These are phyloP conservation scores for Talaromyces marneffei DNA, from an alignment of 2,329 filamentous ascomycete species.

Conservation along the genomic window DNA sequence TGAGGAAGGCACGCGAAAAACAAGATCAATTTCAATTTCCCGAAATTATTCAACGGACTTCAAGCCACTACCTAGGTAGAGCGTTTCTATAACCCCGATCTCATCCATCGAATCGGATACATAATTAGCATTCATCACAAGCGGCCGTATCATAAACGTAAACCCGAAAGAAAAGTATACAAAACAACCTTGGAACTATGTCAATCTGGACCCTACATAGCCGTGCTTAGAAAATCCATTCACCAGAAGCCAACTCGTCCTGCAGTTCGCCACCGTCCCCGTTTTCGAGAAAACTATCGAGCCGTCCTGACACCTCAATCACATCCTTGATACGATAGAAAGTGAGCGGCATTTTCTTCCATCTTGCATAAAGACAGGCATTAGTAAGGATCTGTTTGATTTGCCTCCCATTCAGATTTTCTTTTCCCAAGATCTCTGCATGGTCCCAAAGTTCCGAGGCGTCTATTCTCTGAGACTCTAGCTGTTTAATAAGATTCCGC, in stretches of 20 bases:
- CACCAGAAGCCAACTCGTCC: background rate
- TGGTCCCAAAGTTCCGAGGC: background rate
- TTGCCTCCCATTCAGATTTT: background rate
- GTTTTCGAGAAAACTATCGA: background rate
- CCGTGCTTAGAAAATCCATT: background rate
- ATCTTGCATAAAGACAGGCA: background rate
- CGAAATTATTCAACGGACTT: background rate
- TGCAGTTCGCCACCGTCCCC: background rate
- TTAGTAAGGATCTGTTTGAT: background rate
- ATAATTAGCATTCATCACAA: background rate
- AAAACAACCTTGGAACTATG: no score
- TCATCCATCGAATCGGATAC: background rate
- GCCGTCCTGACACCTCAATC: background rate
- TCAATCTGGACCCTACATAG: background rate
- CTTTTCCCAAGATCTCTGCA: background rate
- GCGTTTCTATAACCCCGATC: background rate
- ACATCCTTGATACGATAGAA: background rate
- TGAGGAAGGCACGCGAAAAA: constrained; percentile 43
- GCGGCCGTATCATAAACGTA: background rate
- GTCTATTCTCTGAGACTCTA: background rate
- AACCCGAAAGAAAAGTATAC: background rate
- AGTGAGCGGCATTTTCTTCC: background rate
- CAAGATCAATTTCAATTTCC: background rate
- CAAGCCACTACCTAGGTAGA: background rate
- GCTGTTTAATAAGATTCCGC: background rate